These are phyloP conservation scores for Crinitomyces ghanaensis DNA, from an alignment of 805 yeast species.

Conservation along the genomic window DNA sequence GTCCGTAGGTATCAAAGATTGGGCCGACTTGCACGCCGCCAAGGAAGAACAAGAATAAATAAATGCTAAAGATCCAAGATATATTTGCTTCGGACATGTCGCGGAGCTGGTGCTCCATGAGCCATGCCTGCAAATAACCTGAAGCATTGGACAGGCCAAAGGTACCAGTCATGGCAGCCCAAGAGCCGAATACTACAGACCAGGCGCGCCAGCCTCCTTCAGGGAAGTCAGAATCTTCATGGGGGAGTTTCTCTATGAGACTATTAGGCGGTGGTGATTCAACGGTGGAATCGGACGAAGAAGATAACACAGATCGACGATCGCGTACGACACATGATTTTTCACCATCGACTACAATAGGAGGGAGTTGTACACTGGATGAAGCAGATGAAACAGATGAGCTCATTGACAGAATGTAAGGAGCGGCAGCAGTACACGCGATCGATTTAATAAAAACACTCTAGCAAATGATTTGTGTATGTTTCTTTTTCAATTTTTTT, in stretches of 20 bases:
- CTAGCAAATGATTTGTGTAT: too few relatives aligned
- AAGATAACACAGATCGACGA: too few relatives aligned
- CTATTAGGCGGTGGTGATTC: too few relatives aligned
- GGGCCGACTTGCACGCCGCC: conserved; percentile 41
- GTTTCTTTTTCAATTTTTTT: too few relatives aligned
- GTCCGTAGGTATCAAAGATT: conserved; percentile 50
- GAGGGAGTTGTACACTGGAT: too few relatives aligned
- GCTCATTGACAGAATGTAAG: too few relatives aligned
- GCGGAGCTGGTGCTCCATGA: conserved; percentile 40
- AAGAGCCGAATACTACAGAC: conserved; percentile 43
- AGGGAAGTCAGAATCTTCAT: conserved; percentile 23
- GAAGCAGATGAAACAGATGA: too few relatives aligned
- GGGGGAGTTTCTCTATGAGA: conserved; percentile 3
- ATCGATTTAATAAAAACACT: too few relatives aligned
- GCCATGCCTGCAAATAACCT: conserved; percentile 58
- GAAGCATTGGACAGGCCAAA: conserved; percentile 58
- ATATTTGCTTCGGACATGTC: conserved; percentile 36
- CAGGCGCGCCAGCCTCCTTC: conserved; percentile 49
- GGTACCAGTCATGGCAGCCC: conserved; percentile 43
- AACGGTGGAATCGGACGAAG: too few relatives aligned
- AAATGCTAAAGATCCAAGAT: conserved; percentile 55
- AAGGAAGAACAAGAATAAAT: conserved; percentile 27
- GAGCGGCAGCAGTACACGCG: too few relatives aligned
- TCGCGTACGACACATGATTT: too few relatives aligned
- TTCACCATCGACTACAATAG: too few relatives aligned